A percentile compares a stretch with the other conserved stretches of the same genome.
Evolutionary conservation across 140 eudicot genomes (phyloP).

Genomic region (Oenanthe javanica): DNA sequence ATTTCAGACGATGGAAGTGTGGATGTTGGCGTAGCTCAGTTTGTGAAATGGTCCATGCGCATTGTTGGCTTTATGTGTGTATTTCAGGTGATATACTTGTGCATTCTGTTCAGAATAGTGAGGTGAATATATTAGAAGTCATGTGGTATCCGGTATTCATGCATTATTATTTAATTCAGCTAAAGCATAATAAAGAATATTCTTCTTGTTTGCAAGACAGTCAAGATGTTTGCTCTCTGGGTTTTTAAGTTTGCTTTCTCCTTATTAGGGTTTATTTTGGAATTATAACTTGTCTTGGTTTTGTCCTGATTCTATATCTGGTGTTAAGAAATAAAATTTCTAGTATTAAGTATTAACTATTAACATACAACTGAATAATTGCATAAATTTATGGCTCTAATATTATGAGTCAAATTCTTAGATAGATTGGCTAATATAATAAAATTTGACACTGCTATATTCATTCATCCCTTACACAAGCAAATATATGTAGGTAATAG

Average conservation of each 20-base stretch:
- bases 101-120: neutral
- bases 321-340: neutral
- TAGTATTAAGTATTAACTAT: too few relatives aligned
- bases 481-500: neutral
- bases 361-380: neutral
- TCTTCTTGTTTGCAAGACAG: neutral
- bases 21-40: slow-evolving; percentile 72
- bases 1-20: slow-evolving; percentile 76
- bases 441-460: neutral
- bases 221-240: neutral
- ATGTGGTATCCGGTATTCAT: neutral
- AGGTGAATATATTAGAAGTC: neutral
- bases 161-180: neutral
- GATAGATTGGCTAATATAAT: neutral
- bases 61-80: slow-evolving; percentile 57
- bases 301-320: neutral
- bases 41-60: slow-evolving; percentile 82
- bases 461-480: neutral
- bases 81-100: slow-evolving; percentile 40
- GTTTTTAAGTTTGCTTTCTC: too few relatives aligned
- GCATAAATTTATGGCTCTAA: neutral
- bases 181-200: neutral
- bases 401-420: neutral
- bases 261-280: neutral
- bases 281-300: neutral